These are phyloP conservation scores for Ophiocordyceps robertsii DNA, from an alignment of 2,329 filamentous ascomycete genomes.

Conservation along the genomic window DNA sequence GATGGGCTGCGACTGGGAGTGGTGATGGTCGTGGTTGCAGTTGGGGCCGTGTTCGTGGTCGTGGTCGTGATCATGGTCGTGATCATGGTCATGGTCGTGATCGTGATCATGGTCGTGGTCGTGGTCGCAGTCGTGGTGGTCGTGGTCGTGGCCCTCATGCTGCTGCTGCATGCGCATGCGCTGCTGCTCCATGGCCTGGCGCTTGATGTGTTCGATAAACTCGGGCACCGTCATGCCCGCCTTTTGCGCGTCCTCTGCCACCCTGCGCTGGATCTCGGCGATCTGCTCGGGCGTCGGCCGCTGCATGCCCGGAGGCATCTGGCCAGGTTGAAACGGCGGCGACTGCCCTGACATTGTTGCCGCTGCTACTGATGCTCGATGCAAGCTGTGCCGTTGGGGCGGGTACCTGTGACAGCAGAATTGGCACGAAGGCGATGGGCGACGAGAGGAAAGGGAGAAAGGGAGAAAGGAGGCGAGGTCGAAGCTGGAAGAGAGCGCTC, in stretches of 20 bases:
- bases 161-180: slow-evolving; percentile 33
- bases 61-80: slow-evolving; percentile 12
- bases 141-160: slow-evolving; percentile 16
- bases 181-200: slow-evolving; percentile 37
- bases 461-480: neutral
- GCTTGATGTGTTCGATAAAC: slow-evolving; percentile 60
- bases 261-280: slow-evolving; percentile 66
- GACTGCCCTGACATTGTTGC: slow-evolving; percentile 15
- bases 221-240: slow-evolving; percentile 74
- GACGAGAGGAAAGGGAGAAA: neutral
- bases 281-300: slow-evolving; percentile 75
- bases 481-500: neutral
- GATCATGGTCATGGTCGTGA: slow-evolving; percentile 28
- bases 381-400: neutral
- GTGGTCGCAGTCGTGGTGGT: slow-evolving; percentile 8
- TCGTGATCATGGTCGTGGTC: slow-evolving; percentile 14
- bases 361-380: neutral
- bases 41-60: slow-evolving; percentile 23
- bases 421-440: no score
- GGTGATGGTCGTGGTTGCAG: slow-evolving; percentile 14
- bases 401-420: neutral
- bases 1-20: slow-evolving; percentile 51
- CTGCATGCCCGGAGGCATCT: slow-evolving; percentile 18
- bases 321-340: slow-evolving; percentile 12
- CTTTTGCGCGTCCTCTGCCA: slow-evolving; percentile 71